Conservation (phyloP, 257 asterid species). For the Ocimum tenuiflorum region DNA sequence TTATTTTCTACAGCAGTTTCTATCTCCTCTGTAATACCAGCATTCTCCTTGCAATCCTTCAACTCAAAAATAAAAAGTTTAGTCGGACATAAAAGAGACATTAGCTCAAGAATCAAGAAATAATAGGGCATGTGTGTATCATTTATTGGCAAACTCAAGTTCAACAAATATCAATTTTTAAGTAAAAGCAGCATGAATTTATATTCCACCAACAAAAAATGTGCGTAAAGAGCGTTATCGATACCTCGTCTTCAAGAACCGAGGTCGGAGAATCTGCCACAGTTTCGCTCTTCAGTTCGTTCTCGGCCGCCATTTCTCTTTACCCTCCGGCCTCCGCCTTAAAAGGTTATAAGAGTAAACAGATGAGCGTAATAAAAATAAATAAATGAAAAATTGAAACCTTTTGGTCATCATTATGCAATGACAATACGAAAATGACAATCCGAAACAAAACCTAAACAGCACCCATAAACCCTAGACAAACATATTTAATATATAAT, state of each 20-base stretch:
- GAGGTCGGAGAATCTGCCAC: conserved; percentile 88
- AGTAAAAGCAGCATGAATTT: not conserved
- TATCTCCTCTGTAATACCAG: conserved; percentile 29
- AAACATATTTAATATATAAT: too few species aligned
- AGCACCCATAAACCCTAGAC: conserved; percentile 2
- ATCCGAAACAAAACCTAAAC: not conserved
- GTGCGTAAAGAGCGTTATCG: not conserved
- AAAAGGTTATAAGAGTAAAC: too few species aligned
- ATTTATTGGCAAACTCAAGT: not conserved
- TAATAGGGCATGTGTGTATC: not conserved
- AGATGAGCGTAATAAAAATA: not conserved
- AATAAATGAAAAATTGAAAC: not conserved
- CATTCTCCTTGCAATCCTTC: conserved; percentile 58
- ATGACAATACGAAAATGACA: not conserved
- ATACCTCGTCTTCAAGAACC: conserved; percentile 90
- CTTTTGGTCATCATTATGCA: not conserved
- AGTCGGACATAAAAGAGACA: not conserved
- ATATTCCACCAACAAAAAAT: not conserved
- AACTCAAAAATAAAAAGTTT: conserved; percentile 1
- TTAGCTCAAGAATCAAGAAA: not conserved
- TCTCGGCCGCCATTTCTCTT: conserved; percentile 40
- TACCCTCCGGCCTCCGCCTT: conserved; percentile 20
- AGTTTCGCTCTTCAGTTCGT: conserved; percentile 47
- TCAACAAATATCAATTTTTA: not conserved
- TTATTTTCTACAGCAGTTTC: conserved; percentile 36